Conservation (phyloP, 805 yeast genomes). For the Saccharomycopsis selenospora region DNA sequence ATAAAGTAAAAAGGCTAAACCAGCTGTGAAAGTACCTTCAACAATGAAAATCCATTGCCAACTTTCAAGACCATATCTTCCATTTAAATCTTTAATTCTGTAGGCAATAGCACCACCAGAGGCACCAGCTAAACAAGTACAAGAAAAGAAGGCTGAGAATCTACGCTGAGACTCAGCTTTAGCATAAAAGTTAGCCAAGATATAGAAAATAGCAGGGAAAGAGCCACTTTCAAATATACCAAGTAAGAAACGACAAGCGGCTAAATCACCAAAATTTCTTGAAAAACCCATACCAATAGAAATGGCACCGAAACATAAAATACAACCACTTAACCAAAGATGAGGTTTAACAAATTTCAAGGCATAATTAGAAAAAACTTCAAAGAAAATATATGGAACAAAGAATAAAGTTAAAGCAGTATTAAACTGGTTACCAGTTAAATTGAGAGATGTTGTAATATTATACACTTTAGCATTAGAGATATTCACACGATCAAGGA, state of each 20-base stretch:
- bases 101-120: constrained; percentile 71
- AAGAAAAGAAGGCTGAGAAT: constrained; percentile 60
- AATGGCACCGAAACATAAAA: constrained; percentile 56
- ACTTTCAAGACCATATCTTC: constrained; percentile 34
- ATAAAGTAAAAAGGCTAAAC: constrained; percentile 29
- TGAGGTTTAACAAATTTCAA: constrained; percentile 57
- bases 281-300: constrained; percentile 63
- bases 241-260: constrained; percentile 55
- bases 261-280: constrained; percentile 48
- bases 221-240: constrained; percentile 67
- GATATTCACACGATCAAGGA: constrained; percentile 75
- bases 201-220: constrained; percentile 69
- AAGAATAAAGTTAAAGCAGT: constrained; percentile 63
- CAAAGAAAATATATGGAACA: constrained; percentile 61
- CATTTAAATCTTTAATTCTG: constrained; percentile 48
- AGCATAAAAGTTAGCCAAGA: constrained; percentile 58
- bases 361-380: constrained; percentile 55
- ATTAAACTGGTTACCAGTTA: constrained; percentile 55
- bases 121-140: constrained; percentile 72
- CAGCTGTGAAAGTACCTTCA: constrained; percentile 38
- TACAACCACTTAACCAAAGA: constrained; percentile 52
- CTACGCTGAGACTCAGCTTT: constrained; percentile 61
- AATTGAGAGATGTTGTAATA: constrained; percentile 44
- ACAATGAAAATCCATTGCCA: constrained; percentile 50
- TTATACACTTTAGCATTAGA: constrained; percentile 76